Evolutionary conservation across 768 basidiomycete genomes (phyloP).

Genomic region (Boletus sensibilis): DNA sequence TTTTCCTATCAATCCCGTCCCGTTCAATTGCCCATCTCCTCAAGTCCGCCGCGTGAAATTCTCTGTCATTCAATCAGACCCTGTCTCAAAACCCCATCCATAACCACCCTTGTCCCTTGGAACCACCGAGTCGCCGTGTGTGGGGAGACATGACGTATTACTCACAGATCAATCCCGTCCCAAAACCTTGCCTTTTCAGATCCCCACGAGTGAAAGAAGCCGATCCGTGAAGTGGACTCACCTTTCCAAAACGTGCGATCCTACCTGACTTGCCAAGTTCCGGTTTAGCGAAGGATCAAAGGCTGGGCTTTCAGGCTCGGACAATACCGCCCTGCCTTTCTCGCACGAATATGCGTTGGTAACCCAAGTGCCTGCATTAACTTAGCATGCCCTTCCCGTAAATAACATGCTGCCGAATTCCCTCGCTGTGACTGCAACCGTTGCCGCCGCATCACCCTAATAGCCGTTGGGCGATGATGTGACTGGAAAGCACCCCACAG

Average conservation of each 20-base stretch:
- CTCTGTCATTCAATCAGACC: conserved; percentile 11
- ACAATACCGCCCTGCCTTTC: conserved; percentile 14
- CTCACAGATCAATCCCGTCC: conserved; percentile 6
- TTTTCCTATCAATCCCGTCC: conserved; percentile 3
- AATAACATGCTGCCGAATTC: conserved; percentile 16
- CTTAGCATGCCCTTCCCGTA: conserved; percentile 16
- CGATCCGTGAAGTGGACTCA: conserved; percentile 11
- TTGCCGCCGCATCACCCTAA: conserved; percentile 17
- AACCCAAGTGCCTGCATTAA: conserved; percentile 17
- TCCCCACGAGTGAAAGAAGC: conserved; percentile 4
- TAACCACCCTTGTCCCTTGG: conserved; percentile 5
- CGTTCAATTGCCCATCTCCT: conserved; percentile 13
- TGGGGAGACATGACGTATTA: conserved; percentile 25
- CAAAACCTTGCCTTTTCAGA: conserved; percentile 11
- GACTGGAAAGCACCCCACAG: conserved; percentile 10
- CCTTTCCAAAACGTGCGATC: conserved; percentile 9
- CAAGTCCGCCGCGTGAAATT: conserved; percentile 22
- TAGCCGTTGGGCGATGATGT: conserved; percentile 8
- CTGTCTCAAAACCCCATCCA: conserved; percentile 13
- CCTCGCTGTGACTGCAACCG: conserved; percentile 14
- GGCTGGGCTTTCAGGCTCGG: conserved; percentile 8
- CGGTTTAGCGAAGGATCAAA: conserved; percentile 15
- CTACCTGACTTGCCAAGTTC: conserved; percentile 9
- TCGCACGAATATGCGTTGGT: conserved; percentile 16
- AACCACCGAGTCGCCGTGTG: conserved; percentile 19